These are phyloP conservation scores for Bacterosira constricta DNA, from an alignment of 108 stramenopile species.

Conservation along the genomic window DNA sequence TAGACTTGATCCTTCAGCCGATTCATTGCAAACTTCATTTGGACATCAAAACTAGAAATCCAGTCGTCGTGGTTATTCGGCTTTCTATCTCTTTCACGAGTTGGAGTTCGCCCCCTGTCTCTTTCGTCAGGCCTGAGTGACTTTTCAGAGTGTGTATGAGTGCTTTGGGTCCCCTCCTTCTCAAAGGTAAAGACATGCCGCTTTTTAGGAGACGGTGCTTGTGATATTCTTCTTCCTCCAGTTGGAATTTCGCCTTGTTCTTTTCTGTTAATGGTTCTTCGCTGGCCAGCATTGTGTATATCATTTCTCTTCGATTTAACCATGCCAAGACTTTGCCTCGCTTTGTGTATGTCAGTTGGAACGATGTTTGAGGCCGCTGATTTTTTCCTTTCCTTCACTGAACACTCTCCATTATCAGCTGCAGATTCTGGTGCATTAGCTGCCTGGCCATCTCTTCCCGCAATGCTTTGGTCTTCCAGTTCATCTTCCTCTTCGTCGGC, in stretches of 20 bases:
- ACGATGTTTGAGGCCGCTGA: background rate
- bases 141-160: background rate
- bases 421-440: background rate
- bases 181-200: constrained; percentile 30
- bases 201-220: constrained; percentile 4
- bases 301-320: constrained; percentile 3
- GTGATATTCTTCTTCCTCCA: background rate
- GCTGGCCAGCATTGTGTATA: background rate
- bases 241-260: background rate
- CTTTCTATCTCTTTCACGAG: background rate
- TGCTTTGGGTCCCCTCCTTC: constrained; percentile 4
- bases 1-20: constrained; percentile 4
- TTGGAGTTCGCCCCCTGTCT: background rate
- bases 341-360: background rate
- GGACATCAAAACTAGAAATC: constrained; percentile 40
- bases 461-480: background rate
- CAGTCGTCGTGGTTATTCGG: constrained; percentile 9
- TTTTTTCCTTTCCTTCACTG: background rate
- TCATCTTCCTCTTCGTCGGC: background rate
- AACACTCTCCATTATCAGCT: background rate
- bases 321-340: constrained; percentile 1
- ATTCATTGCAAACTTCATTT: constrained; percentile 30
- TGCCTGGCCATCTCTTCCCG: background rate
- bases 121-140: background rate
- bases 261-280: background rate